Evolutionary conservation across 768 basidiomycete genomes (phyloP).

Genomic region (Termitomyces sp.): DNA sequence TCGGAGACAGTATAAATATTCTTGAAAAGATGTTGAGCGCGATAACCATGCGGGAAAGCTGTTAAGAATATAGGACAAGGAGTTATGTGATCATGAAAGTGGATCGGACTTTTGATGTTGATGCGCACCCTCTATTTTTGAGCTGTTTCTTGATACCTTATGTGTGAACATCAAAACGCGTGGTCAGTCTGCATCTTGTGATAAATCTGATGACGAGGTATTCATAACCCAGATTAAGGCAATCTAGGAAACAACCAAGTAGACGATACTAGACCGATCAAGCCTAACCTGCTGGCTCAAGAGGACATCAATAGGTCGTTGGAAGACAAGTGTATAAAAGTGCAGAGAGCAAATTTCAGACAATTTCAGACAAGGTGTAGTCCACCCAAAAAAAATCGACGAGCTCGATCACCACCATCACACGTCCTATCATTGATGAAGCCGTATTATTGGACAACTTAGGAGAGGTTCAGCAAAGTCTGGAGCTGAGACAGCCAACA

Average conservation of each 20-base stretch:
- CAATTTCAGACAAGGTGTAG: neutral
- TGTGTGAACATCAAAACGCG: neutral
- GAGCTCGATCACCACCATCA: neutral
- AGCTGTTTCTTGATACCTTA: neutral
- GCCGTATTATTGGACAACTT: neutral
- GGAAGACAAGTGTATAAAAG: neutral
- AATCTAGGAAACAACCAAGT: neutral
- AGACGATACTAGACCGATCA: neutral
- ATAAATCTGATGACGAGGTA: neutral
- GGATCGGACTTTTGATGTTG: neutral
- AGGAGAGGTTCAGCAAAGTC: neutral
- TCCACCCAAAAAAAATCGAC: too few species aligned
- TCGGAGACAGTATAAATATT: too few species aligned
- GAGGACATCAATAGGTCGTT: neutral
- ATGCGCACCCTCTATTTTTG: neutral
- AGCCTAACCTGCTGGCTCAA: neutral
- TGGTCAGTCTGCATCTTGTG: neutral
- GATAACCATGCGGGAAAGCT: neutral
- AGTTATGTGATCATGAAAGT: neutral
- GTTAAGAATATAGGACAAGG: neutral
- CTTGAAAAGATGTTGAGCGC: neutral
- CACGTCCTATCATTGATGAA: neutral
- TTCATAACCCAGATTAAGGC: neutral
- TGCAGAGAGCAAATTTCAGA: neutral
- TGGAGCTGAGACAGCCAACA: neutral